Evolutionary conservation across 2,329 filamentous ascomycete genomes (phyloP).

Genomic region (Trichophyton simii): DNA sequence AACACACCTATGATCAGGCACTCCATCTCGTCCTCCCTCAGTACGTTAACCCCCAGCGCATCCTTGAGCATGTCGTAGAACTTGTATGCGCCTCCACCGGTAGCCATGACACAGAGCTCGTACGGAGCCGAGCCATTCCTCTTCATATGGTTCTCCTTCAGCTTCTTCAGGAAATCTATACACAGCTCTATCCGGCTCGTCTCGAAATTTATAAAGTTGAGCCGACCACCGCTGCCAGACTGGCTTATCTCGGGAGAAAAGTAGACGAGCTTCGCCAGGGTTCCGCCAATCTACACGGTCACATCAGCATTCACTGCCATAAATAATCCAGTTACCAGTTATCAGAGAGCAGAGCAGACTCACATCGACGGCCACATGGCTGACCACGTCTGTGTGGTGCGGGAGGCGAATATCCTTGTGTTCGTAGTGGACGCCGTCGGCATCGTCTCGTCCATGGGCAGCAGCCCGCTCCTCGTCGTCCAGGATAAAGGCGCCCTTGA

Average conservation of each 20-base stretch:
- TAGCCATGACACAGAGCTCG: conserved; percentile 85
- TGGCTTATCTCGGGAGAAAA: conserved; percentile 80
- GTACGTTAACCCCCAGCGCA: conserved; percentile 71
- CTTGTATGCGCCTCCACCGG: conserved; percentile 89
- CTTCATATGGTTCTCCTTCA: conserved; percentile 69
- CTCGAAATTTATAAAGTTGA: conserved; percentile 95
- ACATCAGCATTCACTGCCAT: not conserved
- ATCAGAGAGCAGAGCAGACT: conserved; percentile 25
- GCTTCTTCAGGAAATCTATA: conserved; percentile 75
- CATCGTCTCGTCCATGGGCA: conserved; percentile 25
- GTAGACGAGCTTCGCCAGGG: conserved; percentile 91
- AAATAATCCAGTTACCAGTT: too few species aligned
- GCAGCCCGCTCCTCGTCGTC: conserved; percentile 61
- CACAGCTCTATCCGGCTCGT: conserved; percentile 89
- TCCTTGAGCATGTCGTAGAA: conserved; percentile 86
- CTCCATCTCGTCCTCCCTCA: conserved; percentile 96
- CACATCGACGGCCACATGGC: conserved; percentile 93
- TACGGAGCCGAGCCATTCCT: conserved; percentile 57
- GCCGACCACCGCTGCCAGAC: conserved; percentile 66
- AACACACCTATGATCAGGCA: conserved; percentile 78
- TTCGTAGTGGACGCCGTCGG: conserved; percentile 53
- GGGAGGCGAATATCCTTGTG: conserved; percentile 91
- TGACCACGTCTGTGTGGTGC: conserved; percentile 88
- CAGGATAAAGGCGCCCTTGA: conserved; percentile 91
- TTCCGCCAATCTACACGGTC: conserved; percentile 70